phyloP scores from a whole-genome alignment of 2,329 filamentous ascomycete species.

The Phialemonium atrogriseum region DNA sequence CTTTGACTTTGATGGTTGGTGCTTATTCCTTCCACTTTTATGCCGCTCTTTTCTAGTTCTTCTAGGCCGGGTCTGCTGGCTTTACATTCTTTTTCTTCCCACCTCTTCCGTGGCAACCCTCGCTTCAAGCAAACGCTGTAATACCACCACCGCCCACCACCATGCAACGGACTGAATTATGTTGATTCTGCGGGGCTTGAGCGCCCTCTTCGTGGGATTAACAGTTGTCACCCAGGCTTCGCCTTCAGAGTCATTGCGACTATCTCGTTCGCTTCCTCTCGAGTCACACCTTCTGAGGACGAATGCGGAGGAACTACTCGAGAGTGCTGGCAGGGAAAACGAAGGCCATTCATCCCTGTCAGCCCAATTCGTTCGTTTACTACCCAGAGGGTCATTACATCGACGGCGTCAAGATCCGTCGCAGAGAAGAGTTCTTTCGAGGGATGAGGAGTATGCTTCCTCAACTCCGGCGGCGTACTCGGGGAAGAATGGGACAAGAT shows the following conservation, averaged over 20 bases:
- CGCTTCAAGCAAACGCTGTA: no score
- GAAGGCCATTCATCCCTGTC: neutral
- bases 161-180: conserved; percentile 14
- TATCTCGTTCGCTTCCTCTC: neutral
- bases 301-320: neutral
- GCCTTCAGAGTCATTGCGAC: neutral
- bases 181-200: conserved; percentile 14
- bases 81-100: conserved; percentile 7
- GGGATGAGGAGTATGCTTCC: conserved; percentile 4
- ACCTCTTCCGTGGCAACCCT: conserved; percentile 1
- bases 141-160: conserved; percentile 5
- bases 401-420: neutral
- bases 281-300: neutral
- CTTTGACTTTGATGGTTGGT: no score
- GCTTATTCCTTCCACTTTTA: neutral
- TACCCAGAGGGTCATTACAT: no score
- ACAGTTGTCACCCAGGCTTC: neutral
- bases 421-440: neutral
- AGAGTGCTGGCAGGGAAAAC: neutral
- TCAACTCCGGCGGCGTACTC: conserved; percentile 3
- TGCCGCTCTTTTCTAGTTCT: conserved; percentile 3
- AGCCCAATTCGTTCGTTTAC: neutral
- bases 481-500: conserved; percentile 5
- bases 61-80: conserved; percentile 7
- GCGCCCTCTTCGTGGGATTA: conserved; percentile 13